Base-by-base conservation (phyloP, 805 yeast genomes). In the Starmerella stellata region DNA sequence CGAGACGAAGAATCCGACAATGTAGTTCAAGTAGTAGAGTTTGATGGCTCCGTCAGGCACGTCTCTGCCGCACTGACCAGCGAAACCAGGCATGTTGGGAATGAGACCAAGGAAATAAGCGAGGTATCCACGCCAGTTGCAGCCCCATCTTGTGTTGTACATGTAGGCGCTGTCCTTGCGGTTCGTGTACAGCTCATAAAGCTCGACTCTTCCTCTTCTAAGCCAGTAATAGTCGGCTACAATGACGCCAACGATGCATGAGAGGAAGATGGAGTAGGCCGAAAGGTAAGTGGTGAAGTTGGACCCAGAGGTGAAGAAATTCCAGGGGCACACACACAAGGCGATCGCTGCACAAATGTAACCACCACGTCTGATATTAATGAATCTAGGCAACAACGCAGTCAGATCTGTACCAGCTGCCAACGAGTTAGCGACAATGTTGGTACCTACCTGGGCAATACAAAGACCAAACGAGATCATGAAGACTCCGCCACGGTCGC, bases 21-120 rank as follows among this genome's bases (percentile, higher is more conserved):
- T 74, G 63, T 75, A 82, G 56, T 76, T 77, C 49, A 82, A 60
- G 44, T 75, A 62, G 62, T 78, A 82, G 34, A 82, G 70, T 41
- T 70, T 64, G 42, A 72, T 69, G 9, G 93, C 93, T 24, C 87
- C 93, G 35, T 62, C 60, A 21, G 93, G 92, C 14, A 81, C 92
- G 43, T 64, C 67, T n/a, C 74, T 69, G 30, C 75, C 79, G 19
- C 79, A 73, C 8, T 83, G 82, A 45, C 93, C 63, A 5, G 76
- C 87, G 50, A 82, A 82, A 1, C 95, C 95, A 17, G 78, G 78
- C 52, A 82, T 75, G 51, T 81, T 82, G 35, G 93, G 90, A 27
- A 73, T 62, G 42, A 83, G 75, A 39, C 93, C 93, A 47, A 75
- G 66, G 46, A 82, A 55, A 55, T 82, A 82, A 1, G 93, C 90